Percentiles rank a stretch among this genome's conserved stretches.
Evolutionary conservation across 2,329 filamentous ascomycete genomes (phyloP).

Genomic region (Ciborinia camelliae): DNA sequence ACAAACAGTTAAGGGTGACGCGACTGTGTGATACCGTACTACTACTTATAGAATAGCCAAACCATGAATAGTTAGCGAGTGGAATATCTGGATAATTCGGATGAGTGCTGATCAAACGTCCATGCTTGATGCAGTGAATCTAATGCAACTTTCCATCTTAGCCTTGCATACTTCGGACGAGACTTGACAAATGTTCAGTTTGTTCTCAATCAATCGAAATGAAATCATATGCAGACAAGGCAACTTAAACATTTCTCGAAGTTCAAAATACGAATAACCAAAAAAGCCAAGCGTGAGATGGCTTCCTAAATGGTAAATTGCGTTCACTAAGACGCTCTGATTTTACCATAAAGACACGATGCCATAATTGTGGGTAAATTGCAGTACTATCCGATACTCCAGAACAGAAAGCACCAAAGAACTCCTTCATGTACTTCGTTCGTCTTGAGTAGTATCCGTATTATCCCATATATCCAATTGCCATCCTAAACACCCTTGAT

Average conservation of each 20-base stretch:
- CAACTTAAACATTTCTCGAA: not conserved
- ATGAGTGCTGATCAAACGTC: not conserved
- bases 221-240: not conserved
- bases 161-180: not conserved
- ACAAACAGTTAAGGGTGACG: not conserved
- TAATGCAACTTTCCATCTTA: not conserved
- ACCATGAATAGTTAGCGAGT: not conserved
- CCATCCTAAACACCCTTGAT: constrained; percentile 17
- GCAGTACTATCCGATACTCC: not conserved
- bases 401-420: not conserved
- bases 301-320: not conserved
- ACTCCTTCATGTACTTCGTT: constrained; percentile 7
- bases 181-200: not conserved
- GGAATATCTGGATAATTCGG: not conserved
- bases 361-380: not conserved
- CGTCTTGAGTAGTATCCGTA: not conserved
- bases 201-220: not conserved
- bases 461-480: constrained; percentile 8
- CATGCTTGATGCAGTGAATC: not conserved
- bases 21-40: not conserved
- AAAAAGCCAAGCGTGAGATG: not conserved
- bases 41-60: not conserved
- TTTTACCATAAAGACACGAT: not conserved
- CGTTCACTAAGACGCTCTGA: not conserved
- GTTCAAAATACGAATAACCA: not conserved